Base-by-base conservation (phyloP, 2,329 filamentous ascomycete genomes). In the Fusarium succisae region DNA sequence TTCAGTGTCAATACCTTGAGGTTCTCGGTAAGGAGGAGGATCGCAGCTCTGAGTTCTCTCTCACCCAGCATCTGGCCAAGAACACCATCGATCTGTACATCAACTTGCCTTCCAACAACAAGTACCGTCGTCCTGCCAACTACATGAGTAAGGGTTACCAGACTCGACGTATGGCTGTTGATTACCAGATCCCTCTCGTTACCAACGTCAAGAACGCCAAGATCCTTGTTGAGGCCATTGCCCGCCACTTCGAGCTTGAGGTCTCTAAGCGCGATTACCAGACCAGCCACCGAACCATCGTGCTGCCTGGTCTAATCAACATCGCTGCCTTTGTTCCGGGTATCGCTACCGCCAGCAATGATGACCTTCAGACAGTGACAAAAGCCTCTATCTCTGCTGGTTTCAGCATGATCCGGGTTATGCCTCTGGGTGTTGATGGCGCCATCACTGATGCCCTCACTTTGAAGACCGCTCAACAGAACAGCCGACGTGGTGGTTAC, bases 121-220 rank as follows among this genome's bases (percentile, higher is more conserved):
- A 95, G 83, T 99, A 97, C 88, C 91, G 96, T 78, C 92, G 96
- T 76, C 96, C 96, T 38, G 96, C 96, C 79, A 99, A 95, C 87
- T 99, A 98, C 85, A 97, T 99, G 92, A 97, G 94, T 84, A 96
- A 96, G 86, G 96, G 96, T 69, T 99, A 99, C 86, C 93, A 94
- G 80, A 98, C 96, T 63, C 91, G 96, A 82, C 92, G 96, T 83
- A 98, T 99, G 95, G 96, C 96, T 41, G 96, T 99, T 47, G 96
- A 98, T 84, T 91, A 98, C 85, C 96, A 98, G 85, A 97, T 96
- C 62, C 96, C 96, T 66, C 87, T 99, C 69, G 96, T 99, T 24
- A 99, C 96, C 63, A 99, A 99, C 79, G 96, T 99, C 83, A 99
- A 99, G 90, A 98, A 98, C 81, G 96, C 96, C 68, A 99, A 98